Evolutionary conservation across 2,329 filamentous ascomycete genomes (phyloP).

Genomic region (Hypoxylon rubiginosum): DNA sequence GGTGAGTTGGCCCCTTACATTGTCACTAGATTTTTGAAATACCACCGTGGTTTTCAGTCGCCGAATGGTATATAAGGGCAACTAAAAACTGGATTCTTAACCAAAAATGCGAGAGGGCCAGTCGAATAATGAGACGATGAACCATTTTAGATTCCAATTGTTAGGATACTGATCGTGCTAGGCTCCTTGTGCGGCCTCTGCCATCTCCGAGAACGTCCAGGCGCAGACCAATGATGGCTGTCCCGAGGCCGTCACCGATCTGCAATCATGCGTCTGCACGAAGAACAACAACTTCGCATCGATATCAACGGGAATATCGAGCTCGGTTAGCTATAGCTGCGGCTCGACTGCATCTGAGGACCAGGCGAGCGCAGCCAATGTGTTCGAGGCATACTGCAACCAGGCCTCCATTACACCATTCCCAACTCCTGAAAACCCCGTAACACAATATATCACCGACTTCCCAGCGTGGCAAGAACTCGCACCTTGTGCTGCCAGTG

Average conservation of each 20-base stretch:
- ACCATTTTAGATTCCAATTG: neutral
- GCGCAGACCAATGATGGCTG: conserved; percentile 60
- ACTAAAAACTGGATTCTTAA: neutral
- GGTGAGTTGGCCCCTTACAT: conserved; percentile 40
- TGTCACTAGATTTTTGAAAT: neutral
- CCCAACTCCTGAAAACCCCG: conserved; percentile 58
- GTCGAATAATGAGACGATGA: neutral
- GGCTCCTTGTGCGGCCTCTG: conserved; percentile 65
- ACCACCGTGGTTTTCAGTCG: neutral
- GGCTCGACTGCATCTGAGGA: conserved; percentile 63
- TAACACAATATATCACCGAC: conserved; percentile 65
- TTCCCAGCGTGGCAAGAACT: conserved; percentile 59
- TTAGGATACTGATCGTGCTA: conserved; percentile 44
- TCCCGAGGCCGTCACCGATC: conserved; percentile 57
- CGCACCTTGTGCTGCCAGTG: conserved; percentile 59
- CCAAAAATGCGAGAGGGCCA: neutral
- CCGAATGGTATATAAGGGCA: too few relatives aligned
- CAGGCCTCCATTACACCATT: conserved; percentile 57
- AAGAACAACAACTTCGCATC: conserved; percentile 59
- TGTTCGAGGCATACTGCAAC: conserved; percentile 64
- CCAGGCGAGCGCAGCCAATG: conserved; percentile 60
- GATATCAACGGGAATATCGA: conserved; percentile 57
- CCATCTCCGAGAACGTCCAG: conserved; percentile 60
- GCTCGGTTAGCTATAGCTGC: conserved; percentile 59
- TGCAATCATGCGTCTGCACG: conserved; percentile 68